Evolutionary conservation across 495 filamentous ascomycete species (phyloP).

Genomic region (Massariosphaeria phaeospora): DNA sequence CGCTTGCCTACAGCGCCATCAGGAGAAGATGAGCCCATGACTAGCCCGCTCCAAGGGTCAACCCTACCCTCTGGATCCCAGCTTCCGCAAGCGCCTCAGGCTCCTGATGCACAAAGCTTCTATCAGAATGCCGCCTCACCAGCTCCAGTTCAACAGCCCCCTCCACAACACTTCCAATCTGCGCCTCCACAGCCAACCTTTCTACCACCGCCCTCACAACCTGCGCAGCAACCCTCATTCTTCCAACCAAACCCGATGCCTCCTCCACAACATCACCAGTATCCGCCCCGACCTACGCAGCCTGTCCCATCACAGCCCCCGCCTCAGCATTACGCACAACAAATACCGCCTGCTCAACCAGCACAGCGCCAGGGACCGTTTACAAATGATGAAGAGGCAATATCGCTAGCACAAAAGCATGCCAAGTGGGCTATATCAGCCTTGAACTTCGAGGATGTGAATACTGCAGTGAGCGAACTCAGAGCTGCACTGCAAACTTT

Average conservation of each 20-base stretch:
- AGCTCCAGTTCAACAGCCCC: conserved; percentile 14
- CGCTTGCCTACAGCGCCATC: conserved; percentile 28
- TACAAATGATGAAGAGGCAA: conserved; percentile 64
- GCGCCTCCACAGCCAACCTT: conserved; percentile 15
- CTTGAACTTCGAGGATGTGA: conserved; percentile 90
- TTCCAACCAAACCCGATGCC: conserved; percentile 36
- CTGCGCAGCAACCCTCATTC: conserved; percentile 29
- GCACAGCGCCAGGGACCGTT: conserved; percentile 33
- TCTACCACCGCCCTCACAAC: not conserved
- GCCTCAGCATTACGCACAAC: conserved; percentile 32
- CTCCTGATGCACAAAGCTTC: conserved; percentile 21
- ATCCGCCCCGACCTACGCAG: conserved; percentile 11
- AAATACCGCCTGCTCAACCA: conserved; percentile 19
- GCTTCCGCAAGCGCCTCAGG: conserved; percentile 18
- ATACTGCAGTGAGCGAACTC: conserved; percentile 84
- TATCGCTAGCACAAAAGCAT: conserved; percentile 83
- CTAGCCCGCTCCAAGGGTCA: conserved; percentile 7
- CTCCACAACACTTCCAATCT: conserved; percentile 3
- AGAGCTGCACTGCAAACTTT: conserved; percentile 65
- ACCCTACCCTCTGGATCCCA: conserved; percentile 5
- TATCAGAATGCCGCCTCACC: conserved; percentile 23
- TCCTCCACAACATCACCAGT: conserved; percentile 14
- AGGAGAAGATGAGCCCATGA: conserved; percentile 21
- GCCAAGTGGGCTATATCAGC: conserved; percentile 97
- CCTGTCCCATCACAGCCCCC: conserved; percentile 6